phyloP scores from a whole-genome alignment of 768 basidiomycete genomes.

The Hemileccinum impolitum region DNA sequence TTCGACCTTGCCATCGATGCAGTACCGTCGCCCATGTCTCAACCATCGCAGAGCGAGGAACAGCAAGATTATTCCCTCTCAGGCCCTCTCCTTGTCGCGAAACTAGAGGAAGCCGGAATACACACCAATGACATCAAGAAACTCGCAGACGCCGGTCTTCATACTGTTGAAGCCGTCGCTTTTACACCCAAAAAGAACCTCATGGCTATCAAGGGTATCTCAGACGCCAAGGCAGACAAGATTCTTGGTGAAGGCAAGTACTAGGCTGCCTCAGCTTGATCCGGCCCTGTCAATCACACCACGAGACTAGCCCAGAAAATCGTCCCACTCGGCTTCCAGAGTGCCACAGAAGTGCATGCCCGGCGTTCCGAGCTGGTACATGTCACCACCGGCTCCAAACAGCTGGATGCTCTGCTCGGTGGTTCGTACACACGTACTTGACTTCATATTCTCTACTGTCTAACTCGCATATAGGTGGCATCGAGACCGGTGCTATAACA shows the following conservation, averaged over 20 bases:
- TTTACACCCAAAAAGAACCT: conserved; percentile 95
- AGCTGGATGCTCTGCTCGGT: conserved; percentile 91
- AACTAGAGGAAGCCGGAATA: conserved; percentile 87
- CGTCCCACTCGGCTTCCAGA: conserved; percentile 95
- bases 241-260: conserved; percentile 82
- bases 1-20: background rate
- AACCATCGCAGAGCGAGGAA: conserved; percentile 50
- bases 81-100: conserved; percentile 82
- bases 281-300: conserved; percentile 6
- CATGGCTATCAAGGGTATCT: conserved; percentile 91
- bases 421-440: conserved; percentile 43
- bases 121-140: conserved; percentile 92
- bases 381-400: conserved; percentile 95
- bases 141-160: conserved; percentile 83
- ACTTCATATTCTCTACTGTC: conserved; percentile 3
- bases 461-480: conserved; percentile 60
- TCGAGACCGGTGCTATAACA: conserved; percentile 98
- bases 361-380: conserved; percentile 92
- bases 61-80: conserved; percentile 53
- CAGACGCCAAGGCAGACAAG: conserved; percentile 96
- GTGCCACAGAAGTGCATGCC: conserved; percentile 96
- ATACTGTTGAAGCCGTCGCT: conserved; percentile 94
- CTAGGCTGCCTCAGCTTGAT: background rate
- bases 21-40: conserved; percentile 33
- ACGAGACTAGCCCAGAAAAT: conserved; percentile 77